Evolutionary conservation across 2,329 filamentous ascomycete genomes (phyloP), one percentile per base, ranked within the genome.

Genomic region (Talaromyces piceae): DNA sequence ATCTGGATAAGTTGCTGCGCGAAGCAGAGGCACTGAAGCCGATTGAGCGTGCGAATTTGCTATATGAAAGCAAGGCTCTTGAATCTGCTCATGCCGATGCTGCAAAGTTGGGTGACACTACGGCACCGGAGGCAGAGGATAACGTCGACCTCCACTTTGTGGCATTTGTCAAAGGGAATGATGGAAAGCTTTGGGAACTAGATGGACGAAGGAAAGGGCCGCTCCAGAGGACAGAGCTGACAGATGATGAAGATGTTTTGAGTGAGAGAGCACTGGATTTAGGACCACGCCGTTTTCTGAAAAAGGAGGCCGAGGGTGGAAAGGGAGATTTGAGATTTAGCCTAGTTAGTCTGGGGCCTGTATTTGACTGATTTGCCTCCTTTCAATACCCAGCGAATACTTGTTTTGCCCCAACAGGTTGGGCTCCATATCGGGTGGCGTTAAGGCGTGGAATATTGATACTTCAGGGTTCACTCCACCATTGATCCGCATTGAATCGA

Each of bases 141-240:
- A 80, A 86, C 59, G 78, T 95, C n/a, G 91, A 96, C 64, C 76
- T 96, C 60, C 93, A 98, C 73, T 97, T 95, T 67, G 91, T 97
- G 44, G 93, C 88, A 64, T 98, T 97, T 69, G 87, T 93, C 48
- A 93, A 91, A 74, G 80, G 78, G 2, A 71, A 71, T 47, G 82
- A 87, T 66, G 84, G 84, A 50, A 79, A 79, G 5, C 74, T 94
- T 39, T 94, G 87, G 82, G 89, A 94, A 71, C 68, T 94, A 61
- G 88, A 94, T 68, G 89, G 89, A 1, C 68, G 77, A 20, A 75
- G 86, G 45, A 86, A 84, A 59, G 88, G 88, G 0, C 88, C 88
- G 0, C 69, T 91, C 43, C 80, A 88, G 57, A 75, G 87, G 12
- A 86, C 84, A 0, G 62, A 70, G 41, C 66, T 91, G 48, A 73